Evolutionary conservation across 2,329 filamentous ascomycete genomes (phyloP).

Genomic region (Colletotrichum liaoningense): DNA sequence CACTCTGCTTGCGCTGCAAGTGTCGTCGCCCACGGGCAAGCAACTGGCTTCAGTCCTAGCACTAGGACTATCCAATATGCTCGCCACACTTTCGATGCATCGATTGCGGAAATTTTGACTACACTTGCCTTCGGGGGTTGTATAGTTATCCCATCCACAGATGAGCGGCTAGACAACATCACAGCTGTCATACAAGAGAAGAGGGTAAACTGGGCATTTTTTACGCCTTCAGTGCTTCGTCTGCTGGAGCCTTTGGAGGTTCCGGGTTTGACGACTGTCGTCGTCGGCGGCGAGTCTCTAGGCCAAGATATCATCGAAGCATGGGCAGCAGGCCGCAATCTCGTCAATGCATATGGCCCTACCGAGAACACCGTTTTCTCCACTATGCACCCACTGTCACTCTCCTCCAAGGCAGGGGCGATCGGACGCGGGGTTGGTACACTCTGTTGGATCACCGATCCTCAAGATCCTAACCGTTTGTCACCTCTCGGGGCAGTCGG

Average conservation of each 20-base stretch:
- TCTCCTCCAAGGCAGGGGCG: background rate
- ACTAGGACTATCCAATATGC: constrained; percentile 24
- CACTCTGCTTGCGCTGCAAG: constrained; percentile 22
- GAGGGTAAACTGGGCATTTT: constrained; percentile 62
- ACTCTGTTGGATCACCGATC: constrained; percentile 24
- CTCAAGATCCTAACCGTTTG: constrained; percentile 4
- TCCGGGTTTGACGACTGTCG: constrained; percentile 50
- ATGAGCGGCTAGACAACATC: constrained; percentile 62
- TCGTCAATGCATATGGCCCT: constrained; percentile 39
- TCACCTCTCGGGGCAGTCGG: constrained; percentile 23
- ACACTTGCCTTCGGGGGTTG: constrained; percentile 68
- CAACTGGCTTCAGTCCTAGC: constrained; percentile 1
- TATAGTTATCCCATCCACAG: constrained; percentile 66
- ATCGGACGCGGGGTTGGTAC: constrained; percentile 26
- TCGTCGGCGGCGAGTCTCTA: constrained; percentile 41
- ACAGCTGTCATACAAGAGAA: constrained; percentile 60
- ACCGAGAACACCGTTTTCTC: constrained; percentile 38
- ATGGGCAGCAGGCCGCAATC: constrained; percentile 29
- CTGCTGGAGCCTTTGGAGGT: constrained; percentile 50
- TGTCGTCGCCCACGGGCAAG: constrained; percentile 13
- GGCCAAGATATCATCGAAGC: constrained; percentile 37
- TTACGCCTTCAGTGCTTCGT: constrained; percentile 68
- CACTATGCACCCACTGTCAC: constrained; percentile 27
- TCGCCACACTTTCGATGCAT: constrained; percentile 28
- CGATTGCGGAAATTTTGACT: constrained; percentile 57